Evolutionary conservation across 2,329 filamentous ascomycete genomes (phyloP).

Genomic region (Aspergillus hortae): DNA sequence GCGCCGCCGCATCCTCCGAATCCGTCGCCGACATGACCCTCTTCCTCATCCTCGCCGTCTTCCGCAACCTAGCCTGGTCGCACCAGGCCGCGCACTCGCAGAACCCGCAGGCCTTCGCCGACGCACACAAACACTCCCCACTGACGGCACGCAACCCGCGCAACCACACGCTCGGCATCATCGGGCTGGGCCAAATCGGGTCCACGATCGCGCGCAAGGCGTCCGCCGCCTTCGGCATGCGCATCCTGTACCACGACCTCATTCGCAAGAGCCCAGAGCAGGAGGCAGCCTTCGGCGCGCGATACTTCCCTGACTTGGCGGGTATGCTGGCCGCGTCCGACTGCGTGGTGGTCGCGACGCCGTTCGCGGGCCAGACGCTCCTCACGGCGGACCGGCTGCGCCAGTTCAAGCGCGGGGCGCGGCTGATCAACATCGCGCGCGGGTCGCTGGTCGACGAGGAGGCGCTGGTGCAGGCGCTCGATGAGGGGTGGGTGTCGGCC

Average conservation of each 20-base stretch:
- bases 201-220: slow-evolving; percentile 60
- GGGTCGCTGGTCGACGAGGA: slow-evolving; percentile 50
- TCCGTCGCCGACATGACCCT: slow-evolving; percentile 70
- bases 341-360: slow-evolving; percentile 49
- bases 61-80: slow-evolving; percentile 66
- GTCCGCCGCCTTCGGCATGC: slow-evolving; percentile 61
- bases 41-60: slow-evolving; percentile 65
- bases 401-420: slow-evolving; percentile 47
- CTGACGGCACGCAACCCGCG: slow-evolving; percentile 62
- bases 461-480: slow-evolving; percentile 46
- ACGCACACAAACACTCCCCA: slow-evolving; percentile 60
- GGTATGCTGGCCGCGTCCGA: slow-evolving; percentile 43
- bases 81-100: slow-evolving; percentile 52
- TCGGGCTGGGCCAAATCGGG: slow-evolving; percentile 67
- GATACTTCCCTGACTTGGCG: slow-evolving; percentile 41
- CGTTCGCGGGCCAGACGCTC: slow-evolving; percentile 38
- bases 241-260: slow-evolving; percentile 56
- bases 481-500: slow-evolving; percentile 44
- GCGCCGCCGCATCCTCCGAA: slow-evolving; percentile 66
- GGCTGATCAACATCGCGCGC: slow-evolving; percentile 52
- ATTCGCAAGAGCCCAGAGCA: slow-evolving; percentile 34
- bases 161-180: slow-evolving; percentile 59
- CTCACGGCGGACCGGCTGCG: slow-evolving; percentile 42
- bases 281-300: slow-evolving; percentile 39
- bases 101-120: slow-evolving; percentile 47